phyloP scores from a whole-genome alignment of 202 grass and related monocot species.

The Eragrostis tef region DNA sequence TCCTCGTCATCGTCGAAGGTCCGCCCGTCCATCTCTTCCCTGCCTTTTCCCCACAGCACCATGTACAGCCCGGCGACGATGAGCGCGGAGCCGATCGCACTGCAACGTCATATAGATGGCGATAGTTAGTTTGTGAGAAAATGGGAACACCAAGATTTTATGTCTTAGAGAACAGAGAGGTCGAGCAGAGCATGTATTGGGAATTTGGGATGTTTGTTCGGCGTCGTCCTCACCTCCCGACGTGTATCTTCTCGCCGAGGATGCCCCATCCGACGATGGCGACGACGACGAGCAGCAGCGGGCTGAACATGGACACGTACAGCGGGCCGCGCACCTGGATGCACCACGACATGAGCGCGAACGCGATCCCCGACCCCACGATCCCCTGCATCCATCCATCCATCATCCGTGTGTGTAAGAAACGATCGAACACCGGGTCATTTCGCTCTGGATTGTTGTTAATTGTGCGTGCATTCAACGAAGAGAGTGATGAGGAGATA shows the following conservation, averaged over 20 bases:
- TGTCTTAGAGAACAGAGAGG: background rate
- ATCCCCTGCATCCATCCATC: slow-evolving; percentile 50
- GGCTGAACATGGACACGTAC: slow-evolving; percentile 94
- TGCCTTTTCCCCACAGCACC: slow-evolving; percentile 88
- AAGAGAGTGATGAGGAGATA: background rate
- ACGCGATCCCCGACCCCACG: slow-evolving; percentile 68
- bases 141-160: background rate
- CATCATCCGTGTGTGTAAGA: background rate
- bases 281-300: slow-evolving; percentile 77
- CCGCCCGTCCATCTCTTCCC: slow-evolving; percentile 55
- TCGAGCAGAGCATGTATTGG: background rate
- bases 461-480: background rate
- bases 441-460: background rate
- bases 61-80: slow-evolving; percentile 84
- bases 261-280: slow-evolving; percentile 78
- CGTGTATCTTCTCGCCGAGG: slow-evolving; percentile 77
- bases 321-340: slow-evolving; percentile 73
- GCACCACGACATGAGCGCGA: slow-evolving; percentile 87
- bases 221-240: slow-evolving; percentile 56
- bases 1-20: background rate
- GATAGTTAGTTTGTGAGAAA: background rate
- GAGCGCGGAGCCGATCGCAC: slow-evolving; percentile 66
- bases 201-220: background rate
- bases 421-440: background rate
- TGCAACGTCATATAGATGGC: slow-evolving; percentile 5